Base-by-base conservation (phyloP, 139 green algal species). In the Chlamydomonas asymmetrica region DNA sequence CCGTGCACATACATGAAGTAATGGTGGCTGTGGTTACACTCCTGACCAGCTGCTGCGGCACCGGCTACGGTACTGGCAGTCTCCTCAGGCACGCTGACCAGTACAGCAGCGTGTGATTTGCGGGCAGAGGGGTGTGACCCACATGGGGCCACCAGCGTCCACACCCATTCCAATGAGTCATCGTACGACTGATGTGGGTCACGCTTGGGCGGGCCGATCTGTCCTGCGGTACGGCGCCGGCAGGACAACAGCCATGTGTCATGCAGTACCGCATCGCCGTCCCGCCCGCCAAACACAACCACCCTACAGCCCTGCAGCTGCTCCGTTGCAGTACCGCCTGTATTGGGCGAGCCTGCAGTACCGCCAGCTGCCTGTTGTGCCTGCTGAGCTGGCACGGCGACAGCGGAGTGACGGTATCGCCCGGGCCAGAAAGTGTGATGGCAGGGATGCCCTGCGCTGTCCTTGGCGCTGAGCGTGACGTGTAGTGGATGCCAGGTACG, bases 1-100 rank as follows among this genome's bases (percentile, higher is more conserved):
- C 84, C 84, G 73, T 88, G 80, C 18, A 88, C 32, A 62, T 80
- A 88, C 66, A 88, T 71, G 25, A 45, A n/a, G n/a, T n/a, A n/a
- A n/a, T n/a, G n/a, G n/a, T n/a, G n/a, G n/a, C n/a, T n/a, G n/a
- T n/a, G n/a, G n/a, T n/a, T n/a, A n/a, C n/a, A n/a, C n/a, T n/a
- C n/a, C n/a, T n/a, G n/a, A n/a, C n/a, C 59, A 13, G 56, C 56
- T 20, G 56, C 56, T 23, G 56, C 27, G 6, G 56, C 29, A 2
- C 9, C 56, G 7, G 29, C 56, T 27, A 1, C 29, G 3, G 0
- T 31, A 39, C 29, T n/a, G 1, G 25, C 52, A 2, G 52, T 1
- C 52, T 2, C 1, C 52, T 2, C 2, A 29, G 29, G 29, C 7
- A 29, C 9, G 39, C 18, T 41, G 1, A 18, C 45, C 2, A 74